Conservation (phyloP, 1,139 yeast species). For the Diutina catenulata region DNA sequence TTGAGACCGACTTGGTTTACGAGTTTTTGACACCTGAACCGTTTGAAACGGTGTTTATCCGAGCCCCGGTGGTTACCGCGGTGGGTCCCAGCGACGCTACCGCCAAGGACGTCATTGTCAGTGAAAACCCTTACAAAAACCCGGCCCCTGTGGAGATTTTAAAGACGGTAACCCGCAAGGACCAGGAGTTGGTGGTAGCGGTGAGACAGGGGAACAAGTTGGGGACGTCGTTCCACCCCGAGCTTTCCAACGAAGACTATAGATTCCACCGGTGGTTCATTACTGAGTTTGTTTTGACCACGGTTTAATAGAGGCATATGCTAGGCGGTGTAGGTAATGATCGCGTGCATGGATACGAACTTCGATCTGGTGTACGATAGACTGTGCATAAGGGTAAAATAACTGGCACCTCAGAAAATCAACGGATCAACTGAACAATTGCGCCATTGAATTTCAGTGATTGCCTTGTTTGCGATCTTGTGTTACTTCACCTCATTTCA, state of each 20-base stretch:
- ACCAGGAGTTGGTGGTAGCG: constrained; percentile 42
- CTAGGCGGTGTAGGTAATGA: too few relatives aligned
- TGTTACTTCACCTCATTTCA: too few relatives aligned
- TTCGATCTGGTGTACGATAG: too few relatives aligned
- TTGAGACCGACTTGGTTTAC: constrained; percentile 27
- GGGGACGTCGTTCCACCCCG: constrained; percentile 81
- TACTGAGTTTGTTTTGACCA: constrained; percentile 38
- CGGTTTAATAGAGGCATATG: too few relatives aligned
- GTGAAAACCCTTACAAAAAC: constrained; percentile 13
- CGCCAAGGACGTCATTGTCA: too few relatives aligned
- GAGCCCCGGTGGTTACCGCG: constrained; percentile 63
- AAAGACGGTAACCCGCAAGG: constrained; percentile 22
- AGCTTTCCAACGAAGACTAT: constrained; percentile 39
- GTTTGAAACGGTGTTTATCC: constrained; percentile 56
- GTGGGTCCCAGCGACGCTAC: too few relatives aligned
- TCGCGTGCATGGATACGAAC: too few relatives aligned
- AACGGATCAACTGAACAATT: too few relatives aligned
- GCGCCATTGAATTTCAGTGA: too few relatives aligned
- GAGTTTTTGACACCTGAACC: constrained; percentile 38
- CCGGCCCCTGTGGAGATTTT: constrained; percentile 29
- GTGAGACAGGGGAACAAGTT: constrained; percentile 56
- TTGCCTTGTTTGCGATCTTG: too few relatives aligned
- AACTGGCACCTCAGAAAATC: too few relatives aligned
- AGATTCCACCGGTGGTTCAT: constrained; percentile 68
- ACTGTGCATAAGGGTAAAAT: too few relatives aligned